Evolutionary conservation across 768 basidiomycete genomes (phyloP).

Genomic region (Fomitopsis serialis): DNA sequence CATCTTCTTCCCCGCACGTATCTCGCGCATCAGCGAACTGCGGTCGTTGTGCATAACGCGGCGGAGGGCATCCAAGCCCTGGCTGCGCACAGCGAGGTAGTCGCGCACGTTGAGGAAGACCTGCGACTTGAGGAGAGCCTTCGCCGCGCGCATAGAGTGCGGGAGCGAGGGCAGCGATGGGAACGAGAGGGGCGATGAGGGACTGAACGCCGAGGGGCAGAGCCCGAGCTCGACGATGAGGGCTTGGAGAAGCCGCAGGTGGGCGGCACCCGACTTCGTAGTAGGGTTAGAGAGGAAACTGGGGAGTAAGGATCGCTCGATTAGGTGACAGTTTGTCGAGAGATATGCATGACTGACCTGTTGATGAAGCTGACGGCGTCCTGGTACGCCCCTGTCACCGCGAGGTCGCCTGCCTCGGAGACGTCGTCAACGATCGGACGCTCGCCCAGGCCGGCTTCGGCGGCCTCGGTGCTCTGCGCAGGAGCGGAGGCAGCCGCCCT

Average conservation of each 20-base stretch:
- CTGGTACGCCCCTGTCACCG: constrained; percentile 38
- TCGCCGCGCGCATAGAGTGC: constrained; percentile 58
- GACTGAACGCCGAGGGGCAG: constrained; percentile 10
- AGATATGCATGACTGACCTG: constrained; percentile 31
- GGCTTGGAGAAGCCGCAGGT: constrained; percentile 63
- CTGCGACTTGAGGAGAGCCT: constrained; percentile 55
- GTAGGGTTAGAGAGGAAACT: constrained; percentile 35
- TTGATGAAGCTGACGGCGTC: constrained; percentile 58
- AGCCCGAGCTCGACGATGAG: constrained; percentile 76
- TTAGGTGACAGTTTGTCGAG: no score
- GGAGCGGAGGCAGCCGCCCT: constrained; percentile 1
- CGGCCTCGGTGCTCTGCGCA: not conserved
- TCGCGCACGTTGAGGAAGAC: constrained; percentile 72
- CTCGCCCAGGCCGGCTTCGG: constrained; percentile 25
- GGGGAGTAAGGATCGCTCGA: not conserved
- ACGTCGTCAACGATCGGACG: constrained; percentile 47
- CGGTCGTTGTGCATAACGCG: constrained; percentile 58
- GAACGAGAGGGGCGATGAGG: constrained; percentile 18
- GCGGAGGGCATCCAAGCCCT: constrained; percentile 58
- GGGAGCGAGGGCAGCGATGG: constrained; percentile 45
- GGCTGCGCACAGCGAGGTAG: constrained; percentile 60
- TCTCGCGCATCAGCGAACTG: constrained; percentile 53
- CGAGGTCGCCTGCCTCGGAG: constrained; percentile 35
- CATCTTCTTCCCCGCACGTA: constrained; percentile 35
- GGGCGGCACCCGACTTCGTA: constrained; percentile 36